Percentiles rank a stretch among this genome's conserved stretches.
These are phyloP conservation scores for Lanmaoa pseudosensibilis DNA, from an alignment of 768 basidiomycete species.

Conservation along the genomic window DNA sequence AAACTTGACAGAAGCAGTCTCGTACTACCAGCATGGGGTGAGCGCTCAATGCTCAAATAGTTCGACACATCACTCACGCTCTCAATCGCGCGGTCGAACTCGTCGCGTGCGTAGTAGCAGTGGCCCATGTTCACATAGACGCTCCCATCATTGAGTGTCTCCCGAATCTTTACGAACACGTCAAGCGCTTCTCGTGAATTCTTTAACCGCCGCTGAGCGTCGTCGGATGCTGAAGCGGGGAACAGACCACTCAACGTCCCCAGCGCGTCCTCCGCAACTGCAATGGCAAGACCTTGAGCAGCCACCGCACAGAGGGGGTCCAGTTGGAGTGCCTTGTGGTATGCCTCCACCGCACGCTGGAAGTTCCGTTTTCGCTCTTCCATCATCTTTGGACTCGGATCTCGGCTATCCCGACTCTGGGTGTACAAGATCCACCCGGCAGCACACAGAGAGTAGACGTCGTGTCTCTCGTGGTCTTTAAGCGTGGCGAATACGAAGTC, in stretches of 20 bases:
- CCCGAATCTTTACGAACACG: conserved; percentile 88
- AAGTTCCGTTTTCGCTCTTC: conserved; percentile 76
- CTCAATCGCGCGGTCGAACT: conserved; percentile 95
- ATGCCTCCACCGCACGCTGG: conserved; percentile 84
- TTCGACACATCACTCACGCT: conserved; percentile 55
- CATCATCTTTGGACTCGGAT: conserved; percentile 48
- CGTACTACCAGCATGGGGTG: conserved; percentile 59
- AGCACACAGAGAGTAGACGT: conserved; percentile 89
- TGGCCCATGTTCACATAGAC: conserved; percentile 97
- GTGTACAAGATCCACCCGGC: conserved; percentile 85
- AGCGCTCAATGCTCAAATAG: neutral
- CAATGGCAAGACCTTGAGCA: conserved; percentile 93
- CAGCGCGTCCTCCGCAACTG: conserved; percentile 88
- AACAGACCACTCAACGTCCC: conserved; percentile 61
- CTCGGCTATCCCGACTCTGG: conserved; percentile 81
- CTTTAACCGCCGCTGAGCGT: conserved; percentile 60
- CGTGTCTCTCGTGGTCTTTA: conserved; percentile 82
- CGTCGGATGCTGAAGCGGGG: conserved; percentile 54
- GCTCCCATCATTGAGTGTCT: conserved; percentile 77
- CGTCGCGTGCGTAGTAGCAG: conserved; percentile 89
- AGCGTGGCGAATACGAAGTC: conserved; percentile 90
- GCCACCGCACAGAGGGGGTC: conserved; percentile 89
- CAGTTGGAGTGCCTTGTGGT: conserved; percentile 83
- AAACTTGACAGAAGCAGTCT: conserved; percentile 82
- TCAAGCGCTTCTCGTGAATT: conserved; percentile 87